Evolutionary conservation across 2,329 filamentous ascomycete species (phyloP), one percentile per base, ranked within the genome.

Genomic region (Microdochium trichocladiopsis): DNA sequence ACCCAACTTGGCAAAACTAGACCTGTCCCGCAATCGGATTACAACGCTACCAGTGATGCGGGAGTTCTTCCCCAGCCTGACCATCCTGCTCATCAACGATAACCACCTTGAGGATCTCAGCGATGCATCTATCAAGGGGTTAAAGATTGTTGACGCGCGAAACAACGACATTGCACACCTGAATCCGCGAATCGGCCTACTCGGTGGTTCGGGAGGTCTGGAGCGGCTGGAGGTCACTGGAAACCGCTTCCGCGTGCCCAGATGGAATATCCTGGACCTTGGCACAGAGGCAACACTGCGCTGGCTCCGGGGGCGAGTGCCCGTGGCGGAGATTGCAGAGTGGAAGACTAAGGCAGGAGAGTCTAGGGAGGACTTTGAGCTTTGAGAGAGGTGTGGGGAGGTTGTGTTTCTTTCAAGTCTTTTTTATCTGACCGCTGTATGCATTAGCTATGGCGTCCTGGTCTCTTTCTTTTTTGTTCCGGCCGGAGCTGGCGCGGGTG

Each of bases 101-200:
- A 97, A 97, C 65, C 83, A 85, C 57, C 79, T 96, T 49, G 75
- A 79, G 5, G 84, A 87, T 14, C 76, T 95, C 16, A 80, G 87
- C 1, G 85, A 89, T 0, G 86, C 90, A 10, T 76, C 83, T 10
- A 82, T 96, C 36, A 77, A 78, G 50, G 92, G 93, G 0, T 66
- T 96, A 52, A 82, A 83, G 57, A 79, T 87, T 4, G 81, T 95
- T 2, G 90, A 95, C 65, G 82, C 90, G 9, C 83, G 83, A 57
- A 92, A 90, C 67, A 97, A 97, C 63, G 87, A 93, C 50, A 90
- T 97, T 56, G 80, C 81, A n/a, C 81, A 83, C 48, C 72, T 97
- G 14, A 89, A 94, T 55, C 87, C 92, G 0, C 83, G 86, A 8
- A 77, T 97, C 11, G 93, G 93, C 0, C 73, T 95, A 12, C 74